Evolutionary conservation across 2,329 filamentous ascomycete genomes (phyloP), one percentile per base, ranked within the genome.

Genomic region (Xylariaceae sp.): DNA sequence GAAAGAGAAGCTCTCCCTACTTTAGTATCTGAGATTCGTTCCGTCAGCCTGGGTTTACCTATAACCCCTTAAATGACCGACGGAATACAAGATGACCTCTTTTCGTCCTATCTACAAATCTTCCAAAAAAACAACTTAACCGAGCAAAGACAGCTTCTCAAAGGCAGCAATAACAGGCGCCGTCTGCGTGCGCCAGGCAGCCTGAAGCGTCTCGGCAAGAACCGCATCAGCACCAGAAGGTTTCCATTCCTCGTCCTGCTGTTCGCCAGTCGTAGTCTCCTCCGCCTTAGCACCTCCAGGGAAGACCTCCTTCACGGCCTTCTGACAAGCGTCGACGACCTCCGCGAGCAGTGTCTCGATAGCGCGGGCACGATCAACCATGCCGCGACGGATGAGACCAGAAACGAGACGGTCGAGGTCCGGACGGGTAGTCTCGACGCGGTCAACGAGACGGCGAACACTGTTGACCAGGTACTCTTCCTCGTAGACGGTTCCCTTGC

Each of bases 401-500:
- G 89, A 86, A 0, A 96, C 82, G 6, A 97, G 79, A 13, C 86
- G 77, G 69, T 85, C 82, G 0, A 90, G 84, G 72, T 99, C 94
- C 0, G 83, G 80, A 54, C 86, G 82, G 2, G 88, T 82, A 18
- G 79, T 80, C 72, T 92, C 91, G 18, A 96, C 85, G 42, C 92
- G 82, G 72, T 96, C 91, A 11, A 96, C 84, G 39, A 99, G 80
- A 23, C 94, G 81, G 10, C 88, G 84, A 42, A 97, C 86, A 66
- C 88, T 93, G 73, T 92, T 94, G 60, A 96, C 87, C 4, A 99
- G 83, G 73, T 99, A 99, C 74, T 97, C 94, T 71, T 97, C 93
- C 74, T 99, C 94, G 73, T 99, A 99, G 4, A 99, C 90, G 13
- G 90, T 96, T 9, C 94, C 94, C 78, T 97, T 97, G 73, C 96